Evolutionary conservation across 352 stramenopile genomes (phyloP), one percentile per base, ranked within the genome.

Genomic region (Phytophthora cactorum): DNA sequence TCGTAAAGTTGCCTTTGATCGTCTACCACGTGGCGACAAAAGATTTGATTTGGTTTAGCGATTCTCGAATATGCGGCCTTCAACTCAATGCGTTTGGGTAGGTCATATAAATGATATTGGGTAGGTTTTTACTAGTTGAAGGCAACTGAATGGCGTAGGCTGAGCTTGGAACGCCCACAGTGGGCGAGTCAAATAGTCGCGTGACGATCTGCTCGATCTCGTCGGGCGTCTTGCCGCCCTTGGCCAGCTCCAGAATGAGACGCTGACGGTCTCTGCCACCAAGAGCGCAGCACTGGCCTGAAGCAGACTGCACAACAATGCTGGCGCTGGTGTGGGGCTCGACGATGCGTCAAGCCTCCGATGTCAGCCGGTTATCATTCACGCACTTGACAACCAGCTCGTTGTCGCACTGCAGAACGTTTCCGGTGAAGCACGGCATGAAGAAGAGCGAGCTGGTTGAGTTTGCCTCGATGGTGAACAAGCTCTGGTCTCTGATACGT

Each of bases 131-230:
- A 2, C 27, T 67, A 44, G 28, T 43, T 58, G 36, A 2, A 2
- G 9, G 15, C 29, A 60, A 60, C 47, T 64, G 55, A 51, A 58
- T 46, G n/a, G 41, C 5, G n/a, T 14, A 22, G 22, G 15, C 5
- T 4, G 14, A 45, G n/a, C n/a, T 25, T 25, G 39, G 39, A 22
- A 22, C 5, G 39, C 39, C 5, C 14, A 31, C 4, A 25, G 54
- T 2, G 41, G 43, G 54, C n/a, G 46, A 45, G 22, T 67, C 51
- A 55, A 67, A 59, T 17, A 68, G 28, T 15, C 44, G 51, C n/a
- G 56, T 67, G 50, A 72, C 52, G 29, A 72, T 68, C 41, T 59
- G 58, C 25, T 72, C 58, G 38, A 68, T 56, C 45, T 68, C 22
- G 22, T 22, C 22, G 22, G 22, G 22, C 0, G 22, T 22, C 41